Evolutionary conservation across 176 grass and related monocot genomes (phyloP).

Genomic region (Zoysia japonica): DNA sequence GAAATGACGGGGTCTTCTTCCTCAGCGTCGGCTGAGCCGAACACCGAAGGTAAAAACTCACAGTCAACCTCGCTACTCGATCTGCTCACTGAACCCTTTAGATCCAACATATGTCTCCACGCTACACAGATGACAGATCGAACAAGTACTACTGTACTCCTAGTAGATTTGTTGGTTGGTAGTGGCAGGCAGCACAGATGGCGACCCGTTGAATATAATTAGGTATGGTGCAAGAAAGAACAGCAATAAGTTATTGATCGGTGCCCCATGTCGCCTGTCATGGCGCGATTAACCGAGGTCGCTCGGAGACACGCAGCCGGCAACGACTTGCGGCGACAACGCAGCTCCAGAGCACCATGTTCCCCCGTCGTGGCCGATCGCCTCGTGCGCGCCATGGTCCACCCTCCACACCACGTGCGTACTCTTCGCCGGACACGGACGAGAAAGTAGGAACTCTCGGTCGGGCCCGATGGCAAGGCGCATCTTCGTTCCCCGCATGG

Average conservation of each 20-base stretch:
- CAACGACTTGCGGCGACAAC: conserved; percentile 43
- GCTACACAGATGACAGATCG: background rate
- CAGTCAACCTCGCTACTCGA: too few relatives aligned
- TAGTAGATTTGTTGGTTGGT: background rate
- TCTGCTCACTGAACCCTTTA: too few relatives aligned
- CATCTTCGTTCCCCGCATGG: conserved; percentile 12
- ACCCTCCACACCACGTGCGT: conserved; percentile 31
- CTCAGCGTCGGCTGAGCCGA: too few relatives aligned
- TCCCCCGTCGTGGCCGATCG: background rate
- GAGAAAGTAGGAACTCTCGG: background rate
- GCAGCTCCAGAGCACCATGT: background rate
- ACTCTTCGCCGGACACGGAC: background rate
- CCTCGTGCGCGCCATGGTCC: conserved; percentile 40
- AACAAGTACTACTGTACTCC: background rate
- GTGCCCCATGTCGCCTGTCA: conserved; percentile 32
- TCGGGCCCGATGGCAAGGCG: background rate
- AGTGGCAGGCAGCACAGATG: background rate
- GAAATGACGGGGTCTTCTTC: too few relatives aligned
- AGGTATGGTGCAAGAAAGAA: background rate
- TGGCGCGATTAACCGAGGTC: background rate
- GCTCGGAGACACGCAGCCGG: conserved; percentile 22
- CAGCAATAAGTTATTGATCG: conserved; percentile 38
- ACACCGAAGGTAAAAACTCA: too few relatives aligned
- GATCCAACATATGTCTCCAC: too few relatives aligned
- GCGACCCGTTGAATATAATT: background rate